These are phyloP conservation scores for Diutina scorzettiae DNA, from an alignment of 1,139 yeast genomes.

Conservation along the genomic window DNA sequence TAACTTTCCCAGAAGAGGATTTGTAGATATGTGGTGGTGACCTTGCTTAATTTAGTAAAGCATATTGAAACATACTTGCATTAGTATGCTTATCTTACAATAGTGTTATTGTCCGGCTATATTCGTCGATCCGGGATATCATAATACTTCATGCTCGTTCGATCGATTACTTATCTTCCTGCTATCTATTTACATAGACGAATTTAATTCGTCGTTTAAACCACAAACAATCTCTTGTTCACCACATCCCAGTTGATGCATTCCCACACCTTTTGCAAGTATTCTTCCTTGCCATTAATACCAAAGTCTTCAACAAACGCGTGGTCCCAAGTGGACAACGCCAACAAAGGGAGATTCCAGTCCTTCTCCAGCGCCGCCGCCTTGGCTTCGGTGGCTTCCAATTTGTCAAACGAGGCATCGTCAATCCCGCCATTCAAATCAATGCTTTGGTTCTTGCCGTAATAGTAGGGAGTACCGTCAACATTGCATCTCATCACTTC, in stretches of 20 bases:
- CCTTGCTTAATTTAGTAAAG: too few relatives aligned
- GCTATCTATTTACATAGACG: too few relatives aligned
- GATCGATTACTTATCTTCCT: too few relatives aligned
- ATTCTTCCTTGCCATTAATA: slow-evolving; percentile 59
- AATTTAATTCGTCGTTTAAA: too few relatives aligned
- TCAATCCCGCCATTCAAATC: slow-evolving; percentile 69
- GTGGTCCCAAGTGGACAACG: slow-evolving; percentile 78
- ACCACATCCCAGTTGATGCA: slow-evolving; percentile 83
- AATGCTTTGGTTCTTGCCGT: slow-evolving; percentile 59
- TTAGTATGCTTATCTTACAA: too few relatives aligned
- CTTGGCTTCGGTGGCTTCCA: slow-evolving; percentile 11
- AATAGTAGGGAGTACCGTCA: slow-evolving; percentile 86
- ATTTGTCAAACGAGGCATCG: slow-evolving; percentile 36
- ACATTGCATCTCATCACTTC: slow-evolving; percentile 57
- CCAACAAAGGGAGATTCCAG: slow-evolving; percentile 68
- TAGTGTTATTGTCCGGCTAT: too few relatives aligned
- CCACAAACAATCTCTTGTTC: slow-evolving; percentile 43
- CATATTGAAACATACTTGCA: too few relatives aligned
- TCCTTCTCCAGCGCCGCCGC: slow-evolving; percentile 39
- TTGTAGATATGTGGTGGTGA: too few relatives aligned
- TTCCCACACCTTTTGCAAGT: slow-evolving; percentile 65
- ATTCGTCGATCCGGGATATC: too few relatives aligned
- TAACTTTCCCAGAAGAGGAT: too few relatives aligned
- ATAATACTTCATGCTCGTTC: too few relatives aligned
- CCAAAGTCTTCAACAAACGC: slow-evolving; percentile 82